Evolutionary conservation across 1,284 basidiomycete species (phyloP).

Genomic region (Golubevia sp.): DNA sequence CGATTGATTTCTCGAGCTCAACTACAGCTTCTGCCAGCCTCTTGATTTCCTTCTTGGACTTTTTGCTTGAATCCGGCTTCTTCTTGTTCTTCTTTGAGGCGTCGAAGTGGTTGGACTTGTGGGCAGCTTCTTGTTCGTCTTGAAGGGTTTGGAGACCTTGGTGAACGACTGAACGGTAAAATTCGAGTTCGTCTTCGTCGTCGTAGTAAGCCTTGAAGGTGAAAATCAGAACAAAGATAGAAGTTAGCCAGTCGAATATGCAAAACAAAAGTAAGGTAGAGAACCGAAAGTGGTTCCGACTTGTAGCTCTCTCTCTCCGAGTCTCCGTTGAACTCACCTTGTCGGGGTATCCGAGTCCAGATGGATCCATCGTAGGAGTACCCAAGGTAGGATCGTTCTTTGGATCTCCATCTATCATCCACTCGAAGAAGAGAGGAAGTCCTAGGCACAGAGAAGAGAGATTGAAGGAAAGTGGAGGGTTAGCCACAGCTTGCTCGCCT

Average conservation of each 20-base stretch:
- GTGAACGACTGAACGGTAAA: constrained; percentile 76
- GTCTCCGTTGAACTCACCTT: constrained; percentile 71
- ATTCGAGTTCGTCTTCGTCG: constrained; percentile 72
- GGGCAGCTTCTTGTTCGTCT: constrained; percentile 53
- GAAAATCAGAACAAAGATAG: too few relatives aligned
- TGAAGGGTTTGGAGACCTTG: constrained; percentile 72
- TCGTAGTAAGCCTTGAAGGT: constrained; percentile 80
- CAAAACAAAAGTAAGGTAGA: too few relatives aligned
- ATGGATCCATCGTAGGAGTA: constrained; percentile 83
- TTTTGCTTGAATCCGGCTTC: constrained; percentile 24
- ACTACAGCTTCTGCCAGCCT: constrained; percentile 77
- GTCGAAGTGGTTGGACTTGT: constrained; percentile 63
- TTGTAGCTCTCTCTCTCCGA: too few relatives aligned
- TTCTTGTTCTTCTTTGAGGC: constrained; percentile 70
- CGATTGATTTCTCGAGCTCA: constrained; percentile 79
- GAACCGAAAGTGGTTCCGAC: too few relatives aligned
- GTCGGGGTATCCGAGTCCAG: constrained; percentile 81
- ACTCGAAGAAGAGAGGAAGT: constrained; percentile 75
- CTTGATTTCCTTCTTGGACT: constrained; percentile 66
- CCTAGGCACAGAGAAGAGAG: constrained; percentile 23
- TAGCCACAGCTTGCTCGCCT: too few relatives aligned
- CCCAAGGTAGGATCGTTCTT: constrained; percentile 86
- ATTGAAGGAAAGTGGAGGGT: too few relatives aligned
- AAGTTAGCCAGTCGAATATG: too few relatives aligned
- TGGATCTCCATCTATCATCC: constrained; percentile 83